Evolutionary conservation across 768 basidiomycete species (phyloP).

Genomic region (Cystofilobasidium capitatum): DNA sequence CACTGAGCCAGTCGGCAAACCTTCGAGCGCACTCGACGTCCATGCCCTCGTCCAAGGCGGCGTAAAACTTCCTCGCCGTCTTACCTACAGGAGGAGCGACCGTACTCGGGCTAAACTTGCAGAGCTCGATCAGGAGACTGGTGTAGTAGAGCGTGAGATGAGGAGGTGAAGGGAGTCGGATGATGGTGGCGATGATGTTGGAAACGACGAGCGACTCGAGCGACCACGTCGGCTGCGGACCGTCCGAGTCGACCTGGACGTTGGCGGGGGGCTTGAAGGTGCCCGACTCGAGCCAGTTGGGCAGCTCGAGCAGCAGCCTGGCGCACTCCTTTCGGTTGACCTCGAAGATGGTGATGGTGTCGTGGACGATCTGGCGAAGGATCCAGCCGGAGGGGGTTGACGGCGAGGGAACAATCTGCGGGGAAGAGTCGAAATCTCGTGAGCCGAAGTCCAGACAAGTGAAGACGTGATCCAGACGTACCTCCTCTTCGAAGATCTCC

Average conservation of each 20-base stretch:
- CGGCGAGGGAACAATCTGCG: constrained; percentile 65
- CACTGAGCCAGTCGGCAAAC: constrained; percentile 88
- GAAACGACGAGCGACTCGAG: constrained; percentile 82
- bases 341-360: constrained; percentile 80
- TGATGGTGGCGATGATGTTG: constrained; percentile 62
- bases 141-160: constrained; percentile 78
- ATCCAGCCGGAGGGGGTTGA: constrained; percentile 67
- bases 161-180: constrained; percentile 65
- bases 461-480: constrained; percentile 31
- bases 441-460: not conserved
- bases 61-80: constrained; percentile 79
- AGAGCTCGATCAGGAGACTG: constrained; percentile 80
- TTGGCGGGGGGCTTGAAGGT: constrained; percentile 66
- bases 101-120: constrained; percentile 82
- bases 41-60: constrained; percentile 66
- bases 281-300: constrained; percentile 59
- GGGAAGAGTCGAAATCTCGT: not conserved
- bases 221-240: constrained; percentile 63
- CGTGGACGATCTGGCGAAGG: constrained; percentile 61
- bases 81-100: constrained; percentile 95
- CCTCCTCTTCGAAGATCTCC: constrained; percentile 53
- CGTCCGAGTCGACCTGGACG: constrained; percentile 42
- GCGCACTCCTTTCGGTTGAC: constrained; percentile 94
- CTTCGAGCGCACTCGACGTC: constrained; percentile 73
- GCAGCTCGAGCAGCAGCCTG: constrained; percentile 48